Evolutionary conservation across 495 filamentous ascomycete species (phyloP), one percentile per base, ranked within the genome.

Genomic region (Letharia columbiana): DNA sequence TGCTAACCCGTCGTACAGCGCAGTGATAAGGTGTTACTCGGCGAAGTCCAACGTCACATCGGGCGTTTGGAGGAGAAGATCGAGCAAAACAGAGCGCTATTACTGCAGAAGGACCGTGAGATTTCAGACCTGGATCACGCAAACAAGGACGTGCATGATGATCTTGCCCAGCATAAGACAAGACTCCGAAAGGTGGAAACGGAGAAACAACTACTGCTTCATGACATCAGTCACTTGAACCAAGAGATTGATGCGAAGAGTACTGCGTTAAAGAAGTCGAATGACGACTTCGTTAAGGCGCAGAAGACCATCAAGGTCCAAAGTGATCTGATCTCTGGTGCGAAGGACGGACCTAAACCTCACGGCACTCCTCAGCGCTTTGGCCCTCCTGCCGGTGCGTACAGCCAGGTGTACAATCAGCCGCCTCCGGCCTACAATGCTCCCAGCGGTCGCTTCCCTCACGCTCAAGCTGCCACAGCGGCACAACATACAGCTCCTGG

Each of bases 291-390:
- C 9, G 7, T 60, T 15, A 72, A 67, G 59, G 70, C 73, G 62
- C 68, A 71, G 41, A 63, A 62, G 23, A 74, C 72, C 0, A 74
- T 74, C 52, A 70, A 63, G 52, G 68, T 68, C 35, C 74, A 76
- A 49, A 74, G 73, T 54, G 70, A 68, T 59, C 68, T 70, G 5
- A 74, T 76, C 9, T 69, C 72, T 5, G 68, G 72, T 63, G 41
- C 42, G 8, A 62, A 47, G 13, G 33, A 31, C 10, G 41, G 7
- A 8, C 28, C n/a, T 18, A 60, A 50, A 9, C 9, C 54, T 13
- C 28, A 35, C 0, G 12, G 17, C 15, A 66, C 57, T 44, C 58
- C 64, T 8, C 45, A 61, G 15, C 58, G 58, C 15, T 4, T 8
- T 15, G n/a, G 20, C 10, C 45, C 45, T 12, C 42, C 15, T 13